Percentiles rank a stretch among this genome's conserved stretches.
Conservation (phyloP, 768 basidiomycete species). For the Boletus rubescentipes region DNA sequence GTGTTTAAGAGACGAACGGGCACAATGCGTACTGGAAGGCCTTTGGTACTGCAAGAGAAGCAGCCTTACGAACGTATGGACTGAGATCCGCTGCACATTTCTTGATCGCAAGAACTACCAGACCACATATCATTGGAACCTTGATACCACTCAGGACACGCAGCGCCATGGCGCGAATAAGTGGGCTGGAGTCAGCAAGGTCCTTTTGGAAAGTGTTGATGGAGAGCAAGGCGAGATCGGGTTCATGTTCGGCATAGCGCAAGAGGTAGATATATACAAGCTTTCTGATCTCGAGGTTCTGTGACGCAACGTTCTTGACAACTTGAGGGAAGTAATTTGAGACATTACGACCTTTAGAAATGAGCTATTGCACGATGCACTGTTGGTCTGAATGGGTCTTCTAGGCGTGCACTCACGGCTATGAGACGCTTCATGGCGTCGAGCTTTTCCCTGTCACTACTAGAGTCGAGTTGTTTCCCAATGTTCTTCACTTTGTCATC, state of each 20-base stretch:
- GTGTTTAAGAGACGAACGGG: conserved; percentile 1
- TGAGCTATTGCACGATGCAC: conserved; percentile 53
- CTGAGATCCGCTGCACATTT: conserved; percentile 91
- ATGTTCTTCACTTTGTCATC: conserved; percentile 87
- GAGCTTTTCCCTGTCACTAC: conserved; percentile 84
- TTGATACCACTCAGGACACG: conserved; percentile 90
- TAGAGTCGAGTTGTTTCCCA: conserved; percentile 82
- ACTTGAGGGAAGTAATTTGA: conserved; percentile 95
- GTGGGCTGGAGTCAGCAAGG: conserved; percentile 84
- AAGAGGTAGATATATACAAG: conserved; percentile 97
- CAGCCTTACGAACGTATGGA: conserved; percentile 92
- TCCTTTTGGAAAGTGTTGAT: conserved; percentile 99
- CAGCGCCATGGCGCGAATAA: conserved; percentile 95
- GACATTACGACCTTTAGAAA: conserved; percentile 89
- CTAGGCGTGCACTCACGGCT: conserved; percentile 58
- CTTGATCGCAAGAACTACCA: conserved; percentile 86
- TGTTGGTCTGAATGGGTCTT: neutral
- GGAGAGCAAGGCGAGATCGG: conserved; percentile 91
- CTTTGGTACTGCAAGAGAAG: conserved; percentile 87
- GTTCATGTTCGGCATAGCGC: conserved; percentile 89
- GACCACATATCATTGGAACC: conserved; percentile 82
- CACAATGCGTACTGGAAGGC: conserved; percentile 62
- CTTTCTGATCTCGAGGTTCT: conserved; percentile 91
- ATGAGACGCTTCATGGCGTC: conserved; percentile 95
- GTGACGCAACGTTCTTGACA: conserved; percentile 93